Evolutionary conservation across 2,329 filamentous ascomycete genomes (phyloP).

Genomic region (Amphichorda felina): DNA sequence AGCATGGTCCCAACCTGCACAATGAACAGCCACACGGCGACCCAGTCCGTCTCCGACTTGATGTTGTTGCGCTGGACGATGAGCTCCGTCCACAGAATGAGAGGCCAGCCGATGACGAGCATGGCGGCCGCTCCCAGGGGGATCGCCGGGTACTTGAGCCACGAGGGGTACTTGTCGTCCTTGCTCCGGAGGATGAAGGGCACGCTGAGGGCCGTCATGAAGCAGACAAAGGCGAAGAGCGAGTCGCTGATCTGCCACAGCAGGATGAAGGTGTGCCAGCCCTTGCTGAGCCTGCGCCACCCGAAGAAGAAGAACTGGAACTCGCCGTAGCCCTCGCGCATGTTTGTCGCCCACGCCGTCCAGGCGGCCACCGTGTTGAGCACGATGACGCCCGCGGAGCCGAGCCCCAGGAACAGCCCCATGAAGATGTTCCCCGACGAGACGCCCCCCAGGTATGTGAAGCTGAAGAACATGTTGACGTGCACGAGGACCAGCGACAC

Average conservation of each 20-base stretch:
- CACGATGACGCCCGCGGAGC: conserved; percentile 8
- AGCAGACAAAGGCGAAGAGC: conserved; percentile 3
- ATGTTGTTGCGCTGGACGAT: conserved; percentile 7
- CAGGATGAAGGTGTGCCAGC: conserved; percentile 9
- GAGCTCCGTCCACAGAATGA: conserved; percentile 8
- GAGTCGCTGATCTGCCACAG: conserved; percentile 8
- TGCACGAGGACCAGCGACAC: conserved; percentile 8
- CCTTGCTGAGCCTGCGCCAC: conserved; percentile 7
- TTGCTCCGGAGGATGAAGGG: background rate
- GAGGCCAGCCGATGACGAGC: conserved; percentile 6
- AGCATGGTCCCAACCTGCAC: conserved; percentile 6
- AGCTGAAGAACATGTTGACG: conserved; percentile 8
- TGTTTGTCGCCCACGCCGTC: conserved; percentile 6
- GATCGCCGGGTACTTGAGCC: conserved; percentile 6
- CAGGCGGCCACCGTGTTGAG: conserved; percentile 9
- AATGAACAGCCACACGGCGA: conserved; percentile 7
- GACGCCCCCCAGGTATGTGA: conserved; percentile 8
- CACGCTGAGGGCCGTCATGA: conserved; percentile 3
- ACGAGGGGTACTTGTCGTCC: background rate
- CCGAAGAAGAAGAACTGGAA: conserved; percentile 10
- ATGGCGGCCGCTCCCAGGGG: conserved; percentile 5
- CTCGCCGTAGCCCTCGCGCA: conserved; percentile 6
- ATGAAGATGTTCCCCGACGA: conserved; percentile 6
- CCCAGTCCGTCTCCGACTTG: conserved; percentile 7
- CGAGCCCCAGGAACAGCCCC: conserved; percentile 6